These are phyloP conservation scores for Clonostachys chloroleuca DNA, from an alignment of 2,329 filamentous ascomycete species.

Conservation along the genomic window DNA sequence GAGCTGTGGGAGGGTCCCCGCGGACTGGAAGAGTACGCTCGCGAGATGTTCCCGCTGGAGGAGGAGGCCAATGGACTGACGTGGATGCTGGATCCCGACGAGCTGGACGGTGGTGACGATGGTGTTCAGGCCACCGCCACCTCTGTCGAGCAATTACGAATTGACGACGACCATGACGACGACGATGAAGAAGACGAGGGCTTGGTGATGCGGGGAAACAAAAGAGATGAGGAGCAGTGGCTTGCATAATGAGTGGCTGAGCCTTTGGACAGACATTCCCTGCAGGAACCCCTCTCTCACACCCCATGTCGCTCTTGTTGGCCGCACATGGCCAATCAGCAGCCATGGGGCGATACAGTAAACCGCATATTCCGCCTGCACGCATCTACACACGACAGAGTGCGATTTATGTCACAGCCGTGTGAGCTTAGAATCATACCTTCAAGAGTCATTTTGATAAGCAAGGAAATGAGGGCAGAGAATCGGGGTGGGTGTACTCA, in stretches of 20 bases:
- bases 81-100: slow-evolving; percentile 73
- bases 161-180: slow-evolving; percentile 33
- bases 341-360: too few species aligned
- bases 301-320: too few species aligned
- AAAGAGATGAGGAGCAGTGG: slow-evolving; percentile 57
- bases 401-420: too few species aligned
- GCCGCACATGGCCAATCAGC: too few species aligned
- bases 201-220: slow-evolving; percentile 50
- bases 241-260: slow-evolving; percentile 33
- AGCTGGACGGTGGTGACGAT: slow-evolving; percentile 28
- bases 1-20: slow-evolving; percentile 88
- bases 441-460: too few species aligned
- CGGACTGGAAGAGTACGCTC: slow-evolving; percentile 88
- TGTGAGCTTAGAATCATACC: too few species aligned
- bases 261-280: too few species aligned
- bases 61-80: slow-evolving; percentile 90
- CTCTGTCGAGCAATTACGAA: slow-evolving; percentile 30
- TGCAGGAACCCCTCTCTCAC: too few species aligned
- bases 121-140: slow-evolving; percentile 20
- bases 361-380: too few species aligned
- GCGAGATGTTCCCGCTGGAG: slow-evolving; percentile 90
- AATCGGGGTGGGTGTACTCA: too few species aligned
- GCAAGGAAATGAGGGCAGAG: too few species aligned
- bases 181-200: slow-evolving; percentile 55
- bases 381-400: too few species aligned